A percentile compares a stretch with the other conserved stretches of the same genome.
Conservation (phyloP, 352 stramenopile species). For the Globisporangium cylindrosporum region DNA sequence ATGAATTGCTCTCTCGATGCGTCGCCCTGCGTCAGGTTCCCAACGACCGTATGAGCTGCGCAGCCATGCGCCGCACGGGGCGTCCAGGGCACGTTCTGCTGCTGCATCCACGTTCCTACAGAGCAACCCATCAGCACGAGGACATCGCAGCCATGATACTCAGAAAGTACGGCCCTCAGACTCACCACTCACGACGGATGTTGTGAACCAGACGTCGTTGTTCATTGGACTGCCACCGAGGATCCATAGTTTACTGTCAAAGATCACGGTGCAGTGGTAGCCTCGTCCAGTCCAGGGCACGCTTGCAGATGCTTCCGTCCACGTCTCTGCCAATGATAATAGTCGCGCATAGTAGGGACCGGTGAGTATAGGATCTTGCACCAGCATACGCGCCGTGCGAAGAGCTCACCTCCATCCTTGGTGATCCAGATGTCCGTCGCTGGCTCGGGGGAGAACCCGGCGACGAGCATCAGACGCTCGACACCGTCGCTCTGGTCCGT, state of each 20-base stretch:
- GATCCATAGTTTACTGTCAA: conserved; percentile 56
- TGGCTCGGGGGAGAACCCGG: conserved; percentile 71
- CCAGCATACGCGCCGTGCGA: neutral
- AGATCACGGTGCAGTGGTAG: conserved; percentile 72
- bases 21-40: conserved; percentile 54
- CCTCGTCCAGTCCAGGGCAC: conserved; percentile 58
- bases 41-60: conserved; percentile 45
- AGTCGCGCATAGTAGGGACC: neutral
- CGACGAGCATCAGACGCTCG: conserved; percentile 60
- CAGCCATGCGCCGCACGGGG: conserved; percentile 60
- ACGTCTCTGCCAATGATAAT: conserved; percentile 28
- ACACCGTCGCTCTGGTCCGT: conserved; percentile 40
- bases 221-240: conserved; percentile 77
- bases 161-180: no score
- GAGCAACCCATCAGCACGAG: neutral
- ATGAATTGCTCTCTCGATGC: conserved; percentile 42
- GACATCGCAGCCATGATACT: no score
- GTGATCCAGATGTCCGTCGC: conserved; percentile 76
- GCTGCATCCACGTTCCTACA: conserved; percentile 34
- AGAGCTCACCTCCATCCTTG: conserved; percentile 48
- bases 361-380: neutral
- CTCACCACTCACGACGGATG: conserved; percentile 46
- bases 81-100: conserved; percentile 46
- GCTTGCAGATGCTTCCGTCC: conserved; percentile 30
- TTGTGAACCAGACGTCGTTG: conserved; percentile 76